A percentile compares a stretch with the other conserved stretches of the same genome.
phyloP scores from a whole-genome alignment of 1,284 basidiomycete species.

The Ustilago shanxiensis region DNA sequence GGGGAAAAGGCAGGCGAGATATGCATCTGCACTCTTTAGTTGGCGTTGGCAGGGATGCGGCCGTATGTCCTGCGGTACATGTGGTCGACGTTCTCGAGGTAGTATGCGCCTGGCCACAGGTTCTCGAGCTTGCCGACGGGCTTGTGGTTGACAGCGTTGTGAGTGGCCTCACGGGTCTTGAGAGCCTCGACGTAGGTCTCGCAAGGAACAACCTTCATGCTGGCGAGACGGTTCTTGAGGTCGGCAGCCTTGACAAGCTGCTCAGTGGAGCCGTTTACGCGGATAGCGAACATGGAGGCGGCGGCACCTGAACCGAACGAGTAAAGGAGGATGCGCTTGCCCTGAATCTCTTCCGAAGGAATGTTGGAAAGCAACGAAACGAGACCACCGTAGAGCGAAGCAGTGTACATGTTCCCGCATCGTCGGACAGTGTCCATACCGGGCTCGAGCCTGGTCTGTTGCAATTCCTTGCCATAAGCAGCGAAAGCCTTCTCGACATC shows the following conservation, averaged over 20 bases:
- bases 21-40: constrained; percentile 17
- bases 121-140: constrained; percentile 89
- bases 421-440: constrained; percentile 67
- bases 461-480: constrained; percentile 57
- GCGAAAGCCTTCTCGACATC: constrained; percentile 82
- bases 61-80: constrained; percentile 92
- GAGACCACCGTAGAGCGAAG: constrained; percentile 93
- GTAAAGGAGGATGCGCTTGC: constrained; percentile 81
- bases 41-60: constrained; percentile 51
- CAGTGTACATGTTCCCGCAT: constrained; percentile 96
- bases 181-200: constrained; percentile 85
- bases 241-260: constrained; percentile 84
- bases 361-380: constrained; percentile 73
- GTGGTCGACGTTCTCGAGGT: constrained; percentile 90
- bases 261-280: constrained; percentile 85
- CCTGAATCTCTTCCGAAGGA: constrained; percentile 59
- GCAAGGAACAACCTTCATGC: constrained; percentile 91
- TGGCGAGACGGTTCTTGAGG: constrained; percentile 80
- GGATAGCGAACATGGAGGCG: constrained; percentile 87
- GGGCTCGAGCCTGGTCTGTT: constrained; percentile 63
- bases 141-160: constrained; percentile 88
- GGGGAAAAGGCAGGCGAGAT: too few relatives aligned
- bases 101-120: constrained; percentile 94
- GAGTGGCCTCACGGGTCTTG: constrained; percentile 84
- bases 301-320: constrained; percentile 94